Evolutionary conservation across 371 early-diverging fungal species (phyloP).

Genomic region (Mucor sp.): DNA sequence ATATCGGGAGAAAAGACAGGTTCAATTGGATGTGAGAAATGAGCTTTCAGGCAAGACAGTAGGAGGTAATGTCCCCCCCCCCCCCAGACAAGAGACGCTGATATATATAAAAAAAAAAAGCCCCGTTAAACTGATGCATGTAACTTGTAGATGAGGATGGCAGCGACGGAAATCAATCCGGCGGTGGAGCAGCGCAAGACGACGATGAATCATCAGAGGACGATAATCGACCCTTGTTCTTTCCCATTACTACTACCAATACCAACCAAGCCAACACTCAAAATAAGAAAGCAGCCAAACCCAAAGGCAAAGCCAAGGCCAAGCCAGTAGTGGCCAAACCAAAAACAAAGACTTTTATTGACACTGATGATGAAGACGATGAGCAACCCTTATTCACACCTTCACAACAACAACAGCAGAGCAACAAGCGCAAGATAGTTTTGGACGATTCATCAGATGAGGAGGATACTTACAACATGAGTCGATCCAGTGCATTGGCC

Average conservation of each 20-base stretch:
- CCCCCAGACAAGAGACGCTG: not conserved
- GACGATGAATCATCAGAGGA: constrained; percentile 18
- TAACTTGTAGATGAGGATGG: not conserved
- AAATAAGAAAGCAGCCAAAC: not conserved
- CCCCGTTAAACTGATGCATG: not conserved
- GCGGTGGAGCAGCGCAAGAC: no score
- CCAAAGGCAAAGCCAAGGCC: not conserved
- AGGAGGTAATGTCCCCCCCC: not conserved
- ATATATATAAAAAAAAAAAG: no score
- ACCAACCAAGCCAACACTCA: not conserved
- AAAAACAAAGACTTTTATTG: not conserved
- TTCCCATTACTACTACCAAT: not conserved
- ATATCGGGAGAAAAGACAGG: constrained; percentile 19
- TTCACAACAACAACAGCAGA: not conserved
- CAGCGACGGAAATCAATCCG: not conserved
- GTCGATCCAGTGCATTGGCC: constrained; percentile 2
- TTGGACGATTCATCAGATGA: not conserved
- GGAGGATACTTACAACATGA: not conserved
- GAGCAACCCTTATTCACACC: not conserved
- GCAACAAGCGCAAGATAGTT: constrained; percentile 1
- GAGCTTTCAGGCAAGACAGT: constrained; percentile 20
- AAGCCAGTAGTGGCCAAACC: not conserved
- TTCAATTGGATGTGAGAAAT: not conserved
- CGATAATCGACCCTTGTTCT: constrained; percentile 15
- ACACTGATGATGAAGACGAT: not conserved